Evolutionary conservation across 345 rosid genomes (phyloP).

Genomic region (Clausena lansium): DNA sequence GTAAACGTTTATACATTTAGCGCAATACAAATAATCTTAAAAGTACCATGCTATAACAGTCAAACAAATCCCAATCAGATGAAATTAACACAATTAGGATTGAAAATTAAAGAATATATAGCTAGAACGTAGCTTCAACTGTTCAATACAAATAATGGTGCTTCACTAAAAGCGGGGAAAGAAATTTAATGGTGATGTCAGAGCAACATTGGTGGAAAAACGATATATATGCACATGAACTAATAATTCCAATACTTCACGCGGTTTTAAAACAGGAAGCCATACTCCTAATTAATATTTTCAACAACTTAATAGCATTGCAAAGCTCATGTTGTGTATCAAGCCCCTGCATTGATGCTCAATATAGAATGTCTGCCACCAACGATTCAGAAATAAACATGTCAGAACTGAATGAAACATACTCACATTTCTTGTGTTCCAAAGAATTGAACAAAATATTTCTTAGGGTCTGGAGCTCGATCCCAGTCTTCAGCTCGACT

Average conservation of each 20-base stretch:
- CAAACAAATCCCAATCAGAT: background rate
- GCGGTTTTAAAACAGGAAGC: background rate
- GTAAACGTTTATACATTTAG: background rate
- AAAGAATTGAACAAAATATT: slow-evolving; percentile 75
- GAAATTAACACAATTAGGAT: background rate
- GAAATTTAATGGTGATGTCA: background rate
- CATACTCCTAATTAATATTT: background rate
- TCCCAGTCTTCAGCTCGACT: slow-evolving; percentile 85
- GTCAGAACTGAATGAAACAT: background rate
- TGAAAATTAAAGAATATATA: background rate
- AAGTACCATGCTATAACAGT: background rate
- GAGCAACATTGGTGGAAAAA: background rate
- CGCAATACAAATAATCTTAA: background rate
- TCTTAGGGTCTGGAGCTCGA: slow-evolving; percentile 67
- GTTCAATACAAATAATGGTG: background rate
- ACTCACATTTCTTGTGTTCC: slow-evolving; percentile 96
- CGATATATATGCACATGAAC: background rate
- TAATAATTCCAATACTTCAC: background rate
- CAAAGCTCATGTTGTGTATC: background rate
- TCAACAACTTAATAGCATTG: background rate
- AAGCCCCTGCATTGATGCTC: background rate
- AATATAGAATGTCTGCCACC: background rate
- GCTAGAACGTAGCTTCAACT: background rate
- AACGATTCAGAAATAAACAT: background rate
- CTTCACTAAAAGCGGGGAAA: background rate